These are phyloP conservation scores for Beauveria scarabaeidicola DNA, from an alignment of 2,329 filamentous ascomycete species.

Conservation along the genomic window DNA sequence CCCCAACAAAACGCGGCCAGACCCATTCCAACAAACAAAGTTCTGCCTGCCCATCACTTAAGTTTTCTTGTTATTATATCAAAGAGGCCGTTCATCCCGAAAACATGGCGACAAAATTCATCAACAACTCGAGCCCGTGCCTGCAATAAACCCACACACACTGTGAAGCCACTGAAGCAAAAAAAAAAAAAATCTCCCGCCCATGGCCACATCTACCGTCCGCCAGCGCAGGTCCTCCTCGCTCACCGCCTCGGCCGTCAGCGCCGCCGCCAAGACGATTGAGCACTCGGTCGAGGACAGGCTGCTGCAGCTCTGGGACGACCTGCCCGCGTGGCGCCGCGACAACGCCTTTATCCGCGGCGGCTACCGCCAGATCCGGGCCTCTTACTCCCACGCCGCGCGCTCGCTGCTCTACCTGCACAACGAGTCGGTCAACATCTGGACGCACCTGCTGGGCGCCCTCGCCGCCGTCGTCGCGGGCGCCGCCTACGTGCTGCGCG, in stretches of 20 bases:
- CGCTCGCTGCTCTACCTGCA: slow-evolving; percentile 45
- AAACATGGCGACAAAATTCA: background rate
- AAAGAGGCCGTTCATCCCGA: background rate
- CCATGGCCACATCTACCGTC: background rate
- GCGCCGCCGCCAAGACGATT: slow-evolving; percentile 22
- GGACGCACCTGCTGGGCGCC: slow-evolving; percentile 58
- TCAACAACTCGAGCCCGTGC: background rate
- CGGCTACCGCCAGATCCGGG: slow-evolving; percentile 44
- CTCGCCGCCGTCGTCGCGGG: slow-evolving; percentile 42
- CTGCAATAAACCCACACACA: background rate
- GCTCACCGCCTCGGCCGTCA: slow-evolving; percentile 18
- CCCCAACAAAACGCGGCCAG: slow-evolving; percentile 21
- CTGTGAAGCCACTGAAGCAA: too few relatives aligned
- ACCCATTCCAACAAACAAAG: slow-evolving; percentile 6
- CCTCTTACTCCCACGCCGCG: slow-evolving; percentile 39
- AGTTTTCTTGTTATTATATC: too few relatives aligned
- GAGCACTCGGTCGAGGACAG: slow-evolving; percentile 33
- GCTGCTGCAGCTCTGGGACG: slow-evolving; percentile 47
- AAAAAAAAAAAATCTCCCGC: too few relatives aligned
- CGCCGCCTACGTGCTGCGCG: slow-evolving; percentile 44
- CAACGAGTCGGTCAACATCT: slow-evolving; percentile 57
- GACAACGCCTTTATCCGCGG: slow-evolving; percentile 49
- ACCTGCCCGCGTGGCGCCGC: slow-evolving; percentile 50
- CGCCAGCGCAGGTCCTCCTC: slow-evolving; percentile 17
- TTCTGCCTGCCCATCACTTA: background rate